Base-by-base conservation (phyloP, 495 filamentous ascomycete species). In the Aspergillus coremiiformis region DNA sequence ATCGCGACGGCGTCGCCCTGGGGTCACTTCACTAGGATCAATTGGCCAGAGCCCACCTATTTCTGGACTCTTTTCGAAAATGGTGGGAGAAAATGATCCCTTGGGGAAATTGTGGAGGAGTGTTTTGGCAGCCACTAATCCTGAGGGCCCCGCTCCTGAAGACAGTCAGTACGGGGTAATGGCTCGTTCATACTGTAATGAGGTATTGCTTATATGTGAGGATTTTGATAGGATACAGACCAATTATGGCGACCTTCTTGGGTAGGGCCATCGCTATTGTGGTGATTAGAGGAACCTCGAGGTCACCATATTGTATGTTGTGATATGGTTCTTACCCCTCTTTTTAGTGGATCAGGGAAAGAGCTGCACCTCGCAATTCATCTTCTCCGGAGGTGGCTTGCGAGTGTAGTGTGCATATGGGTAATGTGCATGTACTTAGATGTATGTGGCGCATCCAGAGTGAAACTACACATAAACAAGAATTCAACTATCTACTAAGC, bases 81-180 rank as follows among this genome's bases (percentile, higher is more conserved):
- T 66, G 4, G 79, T 83, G 17, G 90, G 83, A 5, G 71, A 64
- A 62, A 90, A 90, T 7, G 70, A 71, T 9, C 70, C 78, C n/a
- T 55, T 54, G 1, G 78, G 75, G 23, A 62, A 74, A 56, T 80
- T 73, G 32, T 84, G 80, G 2, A 90, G 67, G 8, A 95, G 76
- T 0, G 84, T 86, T 66, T 92, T 94, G 52, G 89, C 89, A 1
- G 87, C 84, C 24, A 86, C 84, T 12, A 95, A 79, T 4, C 90
- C 90, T 19, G 87, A 83, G 1, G 90, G 88, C 1, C 90, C 90
- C 45, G 85, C 89, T 44, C 90, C 90, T 82, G 47, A 17, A 30
- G 37, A 44, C 37, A 15, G 7, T 19, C 37, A 11, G 19, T 15
- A 35, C n/a, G n/a, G n/a, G 9, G n/a, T 3, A 12, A 10, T 35